Evolutionary conservation across 345 rosid species (phyloP), one percentile per base, ranked within the genome.

Genomic region (Syzygium aromaticum): DNA sequence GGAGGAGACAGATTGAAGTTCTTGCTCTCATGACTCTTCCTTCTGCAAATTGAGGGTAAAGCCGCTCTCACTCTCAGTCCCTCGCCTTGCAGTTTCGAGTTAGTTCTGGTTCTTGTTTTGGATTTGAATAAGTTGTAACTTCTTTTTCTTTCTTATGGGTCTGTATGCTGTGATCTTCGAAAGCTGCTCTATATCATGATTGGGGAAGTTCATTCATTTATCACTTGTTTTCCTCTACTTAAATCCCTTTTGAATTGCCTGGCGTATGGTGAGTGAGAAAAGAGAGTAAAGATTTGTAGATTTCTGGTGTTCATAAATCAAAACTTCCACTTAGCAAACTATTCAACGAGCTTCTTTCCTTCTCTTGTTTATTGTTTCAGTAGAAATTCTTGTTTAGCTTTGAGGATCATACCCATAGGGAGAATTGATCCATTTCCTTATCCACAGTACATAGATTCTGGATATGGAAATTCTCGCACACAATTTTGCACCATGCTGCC

Each of bases 401-500:
- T 30, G 38, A 53, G 59, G 59, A 25, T 40, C 49, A 38, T 21
- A 0, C 49, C 82, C 82, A 21, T 2, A 49, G 21, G 82, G 27
- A 73, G 27, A 51, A 1, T 84, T 84, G 86, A 77, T 85, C 54
- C 38, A 23, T 82, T 89, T 52, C 27, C 86, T 89, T 89, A 67
- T 27, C 59, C 87, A 85, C 93, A 94, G 98, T 84, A 67, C 49
- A 77, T 59, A 28, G 51, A 85, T 88, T 87, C 84, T 67, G 86
- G 92, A 86, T 21, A 97, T 96, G 98, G 96, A 95, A 90, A 89
- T 94, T 89, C 88, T 95, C 88, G 89, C 96, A 40, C 88, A 89
- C 25, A 92, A 87, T 87, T 88, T 91, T 21, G 89, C 92, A 19
- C 90, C 90, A n/a, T 88, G 91, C 52, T 87, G 92, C 86, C 77